Conservation (phyloP, 2,329 filamentous ascomycete species). For the Hymenoscyphus scutula region DNA sequence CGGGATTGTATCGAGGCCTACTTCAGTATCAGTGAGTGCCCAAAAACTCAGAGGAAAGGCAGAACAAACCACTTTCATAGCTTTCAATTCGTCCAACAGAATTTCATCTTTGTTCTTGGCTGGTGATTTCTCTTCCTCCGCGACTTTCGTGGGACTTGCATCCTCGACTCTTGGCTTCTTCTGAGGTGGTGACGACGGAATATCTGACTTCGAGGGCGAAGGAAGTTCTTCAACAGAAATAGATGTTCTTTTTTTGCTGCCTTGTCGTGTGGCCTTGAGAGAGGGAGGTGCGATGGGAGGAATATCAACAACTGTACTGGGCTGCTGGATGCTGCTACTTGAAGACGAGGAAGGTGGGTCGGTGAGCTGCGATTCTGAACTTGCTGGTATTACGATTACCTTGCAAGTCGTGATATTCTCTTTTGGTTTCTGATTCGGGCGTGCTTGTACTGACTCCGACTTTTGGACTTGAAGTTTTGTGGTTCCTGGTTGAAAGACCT, state of each 20-base stretch:
- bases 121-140: not conserved
- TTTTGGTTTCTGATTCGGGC: not conserved
- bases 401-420: not conserved
- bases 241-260: not conserved
- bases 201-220: not conserved
- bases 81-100: conserved; percentile 31
- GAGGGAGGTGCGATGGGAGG: conserved; percentile 1
- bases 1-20: conserved; percentile 42
- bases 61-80: conserved; percentile 34
- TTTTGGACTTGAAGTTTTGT: not conserved
- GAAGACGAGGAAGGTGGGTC: conserved; percentile 7
- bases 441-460: not conserved
- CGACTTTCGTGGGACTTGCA: not conserved
- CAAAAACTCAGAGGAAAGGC: not conserved
- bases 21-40: not conserved
- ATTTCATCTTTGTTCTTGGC: conserved; percentile 22
- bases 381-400: not conserved
- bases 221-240: not conserved
- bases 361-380: not conserved
- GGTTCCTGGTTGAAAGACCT: not conserved
- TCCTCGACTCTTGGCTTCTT: conserved; percentile 1
- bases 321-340: conserved; percentile 12
- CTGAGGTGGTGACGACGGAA: not conserved
- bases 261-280: not conserved
- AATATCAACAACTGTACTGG: conserved; percentile 15